These are phyloP conservation scores for Phytophthora sp. DNA, from an alignment of 352 stramenopile genomes.

Conservation along the genomic window DNA sequence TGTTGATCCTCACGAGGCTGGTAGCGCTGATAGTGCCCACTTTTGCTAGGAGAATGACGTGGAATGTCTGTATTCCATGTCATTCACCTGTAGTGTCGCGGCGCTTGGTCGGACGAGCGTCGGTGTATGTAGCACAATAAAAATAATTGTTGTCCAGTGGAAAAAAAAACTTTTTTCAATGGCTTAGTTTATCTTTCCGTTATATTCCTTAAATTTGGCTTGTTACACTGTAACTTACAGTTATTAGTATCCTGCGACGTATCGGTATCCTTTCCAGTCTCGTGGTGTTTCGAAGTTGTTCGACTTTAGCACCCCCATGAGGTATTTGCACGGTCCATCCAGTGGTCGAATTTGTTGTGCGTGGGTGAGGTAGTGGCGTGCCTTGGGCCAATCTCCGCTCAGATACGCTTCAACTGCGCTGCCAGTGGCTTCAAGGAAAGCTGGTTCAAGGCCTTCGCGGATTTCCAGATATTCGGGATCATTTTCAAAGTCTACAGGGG, in stretches of 20 bases:
- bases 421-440: conserved; percentile 72
- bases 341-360: conserved; percentile 74
- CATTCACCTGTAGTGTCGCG: conserved; percentile 2
- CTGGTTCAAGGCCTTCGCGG: conserved; percentile 77
- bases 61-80: conserved; percentile 17
- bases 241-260: conserved; percentile 85
- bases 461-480: conserved; percentile 87
- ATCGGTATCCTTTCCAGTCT: conserved; percentile 92
- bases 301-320: conserved; percentile 92
- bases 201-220: too few relatives aligned
- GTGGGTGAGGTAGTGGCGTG: conserved; percentile 73
- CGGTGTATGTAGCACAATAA: conserved; percentile 19
- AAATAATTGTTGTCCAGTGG: conserved; percentile 3
- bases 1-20: neutral
- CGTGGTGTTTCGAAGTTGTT: conserved; percentile 84
- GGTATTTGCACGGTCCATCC: conserved; percentile 91
- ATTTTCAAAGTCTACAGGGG: conserved; percentile 83
- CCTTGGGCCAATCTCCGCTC: conserved; percentile 74
- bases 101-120: conserved; percentile 15
- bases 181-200: neutral
- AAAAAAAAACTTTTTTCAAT: neutral
- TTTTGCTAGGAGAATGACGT: conserved; percentile 24
- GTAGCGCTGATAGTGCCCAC: neutral
- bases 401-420: conserved; percentile 83
- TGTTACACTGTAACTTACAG: too few relatives aligned